A percentile compares a stretch with the other conserved stretches of the same genome.
phyloP scores from a whole-genome alignment of 2,329 filamentous ascomycete species.

The Cordyceps cicadae region DNA sequence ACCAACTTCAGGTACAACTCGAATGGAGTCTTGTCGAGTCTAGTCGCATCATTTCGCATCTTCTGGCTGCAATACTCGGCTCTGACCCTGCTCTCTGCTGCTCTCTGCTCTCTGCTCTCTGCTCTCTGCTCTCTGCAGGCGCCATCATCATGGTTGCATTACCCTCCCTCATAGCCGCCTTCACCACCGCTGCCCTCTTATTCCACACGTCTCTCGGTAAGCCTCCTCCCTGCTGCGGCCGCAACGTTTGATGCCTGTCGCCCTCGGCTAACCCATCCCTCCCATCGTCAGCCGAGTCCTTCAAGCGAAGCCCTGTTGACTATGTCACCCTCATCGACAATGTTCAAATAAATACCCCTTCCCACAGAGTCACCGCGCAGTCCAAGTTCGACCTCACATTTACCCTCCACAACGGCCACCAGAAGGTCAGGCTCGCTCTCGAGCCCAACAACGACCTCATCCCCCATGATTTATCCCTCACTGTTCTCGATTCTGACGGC shows the following conservation, averaged over 20 bases:
- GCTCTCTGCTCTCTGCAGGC: not conserved
- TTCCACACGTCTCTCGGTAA: slow-evolving; percentile 25
- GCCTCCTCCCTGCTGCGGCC: slow-evolving; percentile 8
- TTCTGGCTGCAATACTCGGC: not conserved
- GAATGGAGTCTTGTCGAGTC: slow-evolving; percentile 1
- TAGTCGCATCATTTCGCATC: not conserved
- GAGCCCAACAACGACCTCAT: slow-evolving; percentile 90
- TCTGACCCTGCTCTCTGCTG: too few species aligned
- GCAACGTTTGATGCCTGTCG: not conserved
- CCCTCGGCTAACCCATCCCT: slow-evolving; percentile 9
- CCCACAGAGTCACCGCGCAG: slow-evolving; percentile 68
- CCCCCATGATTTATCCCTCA: slow-evolving; percentile 63
- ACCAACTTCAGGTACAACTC: not conserved
- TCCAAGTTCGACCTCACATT: slow-evolving; percentile 84
- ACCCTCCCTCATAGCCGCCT: slow-evolving; percentile 23
- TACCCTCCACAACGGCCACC: slow-evolving; percentile 55
- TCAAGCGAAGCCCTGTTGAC: slow-evolving; percentile 66
- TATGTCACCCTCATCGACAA: slow-evolving; percentile 67
- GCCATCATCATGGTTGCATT: slow-evolving; percentile 25
- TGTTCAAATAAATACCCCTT: slow-evolving; percentile 67
- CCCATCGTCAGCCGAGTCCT: slow-evolving; percentile 53
- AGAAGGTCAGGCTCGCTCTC: slow-evolving; percentile 69
- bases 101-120: not conserved
- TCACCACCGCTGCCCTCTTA: slow-evolving; percentile 24
- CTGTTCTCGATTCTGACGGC: slow-evolving; percentile 66